Evolutionary conservation across 1,139 yeast genomes (phyloP).

Genomic region (Candida labiduridarum): DNA sequence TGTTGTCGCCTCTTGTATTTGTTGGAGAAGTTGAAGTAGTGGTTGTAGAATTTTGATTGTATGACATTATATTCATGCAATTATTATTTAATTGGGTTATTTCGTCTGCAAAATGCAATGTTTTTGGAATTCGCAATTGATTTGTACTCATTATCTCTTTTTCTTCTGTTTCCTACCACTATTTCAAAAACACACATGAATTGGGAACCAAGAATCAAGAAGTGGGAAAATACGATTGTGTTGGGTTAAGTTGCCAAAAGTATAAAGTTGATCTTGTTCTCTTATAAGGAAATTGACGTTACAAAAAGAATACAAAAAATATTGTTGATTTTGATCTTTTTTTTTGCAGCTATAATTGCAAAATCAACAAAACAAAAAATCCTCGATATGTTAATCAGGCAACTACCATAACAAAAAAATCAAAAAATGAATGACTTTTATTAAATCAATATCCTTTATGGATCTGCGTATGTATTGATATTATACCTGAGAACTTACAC

Average conservation of each 20-base stretch:
- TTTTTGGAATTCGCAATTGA: conserved; percentile 9
- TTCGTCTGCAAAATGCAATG: conserved; percentile 11
- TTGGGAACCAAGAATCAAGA: background rate
- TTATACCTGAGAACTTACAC: background rate
- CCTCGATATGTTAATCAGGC: background rate
- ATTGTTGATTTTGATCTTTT: background rate
- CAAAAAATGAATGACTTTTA: background rate
- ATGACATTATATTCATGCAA: background rate
- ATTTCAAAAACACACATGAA: background rate
- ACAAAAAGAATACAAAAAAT: background rate
- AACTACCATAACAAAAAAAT: background rate
- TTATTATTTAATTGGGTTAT: conserved; percentile 5
- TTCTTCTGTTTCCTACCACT: too few relatives aligned
- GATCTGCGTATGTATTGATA: background rate
- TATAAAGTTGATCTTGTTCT: background rate
- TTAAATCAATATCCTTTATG: background rate
- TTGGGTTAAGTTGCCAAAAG: background rate
- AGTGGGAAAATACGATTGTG: background rate
- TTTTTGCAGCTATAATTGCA: conserved; percentile 3
- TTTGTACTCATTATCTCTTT: conserved; percentile 2
- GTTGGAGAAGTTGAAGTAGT: background rate
- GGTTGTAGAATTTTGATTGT: background rate
- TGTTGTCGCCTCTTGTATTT: background rate
- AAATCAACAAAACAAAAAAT: background rate
- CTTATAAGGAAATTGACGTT: background rate